Conservation (phyloP, 2,329 filamentous ascomycete genomes). For the Aspergillus brasiliensis region DNA sequence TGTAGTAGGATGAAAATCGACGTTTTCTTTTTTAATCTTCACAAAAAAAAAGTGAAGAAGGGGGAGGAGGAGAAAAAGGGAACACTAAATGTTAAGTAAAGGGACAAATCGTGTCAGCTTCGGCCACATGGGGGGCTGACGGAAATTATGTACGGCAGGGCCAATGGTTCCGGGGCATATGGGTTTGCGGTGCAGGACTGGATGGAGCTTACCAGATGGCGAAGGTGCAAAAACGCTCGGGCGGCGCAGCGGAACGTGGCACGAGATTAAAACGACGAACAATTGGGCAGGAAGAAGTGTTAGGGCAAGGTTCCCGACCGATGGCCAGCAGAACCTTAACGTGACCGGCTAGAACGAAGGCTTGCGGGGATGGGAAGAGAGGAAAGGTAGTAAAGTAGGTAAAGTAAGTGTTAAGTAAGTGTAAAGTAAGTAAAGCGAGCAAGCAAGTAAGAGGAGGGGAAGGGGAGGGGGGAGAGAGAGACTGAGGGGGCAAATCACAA, state of each 20-base stretch:
- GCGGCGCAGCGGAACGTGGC: constrained; percentile 25
- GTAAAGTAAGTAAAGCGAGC: background rate
- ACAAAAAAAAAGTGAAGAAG: background rate
- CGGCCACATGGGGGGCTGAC: constrained; percentile 5
- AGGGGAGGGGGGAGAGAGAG: background rate
- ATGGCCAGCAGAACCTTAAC: constrained; percentile 17
- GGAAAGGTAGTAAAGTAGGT: constrained; percentile 5
- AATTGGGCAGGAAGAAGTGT: constrained; percentile 23
- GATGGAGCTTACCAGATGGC: constrained; percentile 23
- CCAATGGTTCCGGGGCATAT: constrained; percentile 13
- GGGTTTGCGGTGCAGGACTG: constrained; percentile 15
- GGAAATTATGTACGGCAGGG: constrained; percentile 14
- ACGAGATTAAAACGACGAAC: constrained; percentile 23
- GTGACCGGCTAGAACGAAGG: constrained; percentile 12
- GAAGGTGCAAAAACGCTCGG: constrained; percentile 22
- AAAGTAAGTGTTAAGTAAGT: background rate
- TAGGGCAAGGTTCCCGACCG: constrained; percentile 23
- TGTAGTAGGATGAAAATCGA: background rate
- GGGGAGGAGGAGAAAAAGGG: constrained; percentile 4
- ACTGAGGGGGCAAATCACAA: background rate
- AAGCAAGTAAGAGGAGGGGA: background rate
- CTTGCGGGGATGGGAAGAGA: constrained; percentile 13
- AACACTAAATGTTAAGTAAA: constrained; percentile 7
- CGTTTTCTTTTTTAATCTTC: background rate
- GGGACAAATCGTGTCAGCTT: constrained; percentile 7